These are phyloP conservation scores for Nakazawaea sp. DNA, from an alignment of 805 yeast genomes.

Conservation along the genomic window DNA sequence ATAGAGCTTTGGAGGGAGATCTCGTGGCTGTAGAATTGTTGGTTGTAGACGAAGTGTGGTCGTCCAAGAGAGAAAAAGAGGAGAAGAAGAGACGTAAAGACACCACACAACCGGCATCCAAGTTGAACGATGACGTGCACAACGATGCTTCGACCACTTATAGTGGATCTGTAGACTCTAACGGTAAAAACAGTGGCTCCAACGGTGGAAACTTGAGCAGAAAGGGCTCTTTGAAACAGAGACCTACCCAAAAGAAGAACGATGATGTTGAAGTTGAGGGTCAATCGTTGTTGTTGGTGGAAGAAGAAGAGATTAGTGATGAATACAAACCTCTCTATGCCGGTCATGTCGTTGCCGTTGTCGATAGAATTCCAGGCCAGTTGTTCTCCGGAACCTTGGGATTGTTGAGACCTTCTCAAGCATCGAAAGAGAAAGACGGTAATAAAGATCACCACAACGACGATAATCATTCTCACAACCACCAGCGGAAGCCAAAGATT, in stretches of 20 bases:
- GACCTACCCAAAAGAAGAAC: slow-evolving; percentile 95
- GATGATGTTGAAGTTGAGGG: slow-evolving; percentile 99
- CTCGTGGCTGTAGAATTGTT: slow-evolving; percentile 91
- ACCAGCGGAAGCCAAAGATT: slow-evolving; percentile 67
- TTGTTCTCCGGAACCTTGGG: slow-evolving; percentile 93
- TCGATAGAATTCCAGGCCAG: slow-evolving; percentile 96
- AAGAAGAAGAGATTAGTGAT: slow-evolving; percentile 93
- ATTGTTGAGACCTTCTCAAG: slow-evolving; percentile 89
- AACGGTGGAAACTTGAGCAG: slow-evolving; percentile 47
- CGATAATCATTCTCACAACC: slow-evolving; percentile 18
- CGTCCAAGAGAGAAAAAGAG: slow-evolving; percentile 90
- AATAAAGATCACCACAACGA: slow-evolving; percentile 28
- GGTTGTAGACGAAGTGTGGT: slow-evolving; percentile 97
- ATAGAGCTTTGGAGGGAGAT: slow-evolving; percentile 95
- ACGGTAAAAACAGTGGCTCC: slow-evolving; percentile 23
- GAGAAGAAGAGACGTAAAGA: slow-evolving; percentile 92
- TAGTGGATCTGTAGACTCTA: slow-evolving; percentile 18
- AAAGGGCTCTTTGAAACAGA: slow-evolving; percentile 85
- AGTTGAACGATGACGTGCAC: slow-evolving; percentile 60
- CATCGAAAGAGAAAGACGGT: slow-evolving; percentile 67
- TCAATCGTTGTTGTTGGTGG: slow-evolving; percentile 82
- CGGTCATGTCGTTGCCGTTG: slow-evolving; percentile 97
- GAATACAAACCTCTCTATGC: slow-evolving; percentile 92
- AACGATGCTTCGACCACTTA: slow-evolving; percentile 68
- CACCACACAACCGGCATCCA: slow-evolving; percentile 29